Evolutionary conservation across 179 eudicot genomes (phyloP), one percentile per base, ranked within the genome.

Genomic region (Beta macrorhiza): DNA sequence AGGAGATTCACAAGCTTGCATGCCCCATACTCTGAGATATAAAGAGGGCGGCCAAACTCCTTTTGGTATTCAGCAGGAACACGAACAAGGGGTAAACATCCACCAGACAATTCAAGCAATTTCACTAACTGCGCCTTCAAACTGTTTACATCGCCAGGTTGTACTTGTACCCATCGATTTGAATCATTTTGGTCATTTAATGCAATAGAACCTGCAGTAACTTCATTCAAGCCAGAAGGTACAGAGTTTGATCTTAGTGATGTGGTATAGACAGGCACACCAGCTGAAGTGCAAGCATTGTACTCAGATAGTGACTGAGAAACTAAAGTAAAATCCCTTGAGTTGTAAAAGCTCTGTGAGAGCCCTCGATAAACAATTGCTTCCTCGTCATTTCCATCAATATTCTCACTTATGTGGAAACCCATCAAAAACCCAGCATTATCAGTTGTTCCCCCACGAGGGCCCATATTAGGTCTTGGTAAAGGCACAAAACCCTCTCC

Each of bases 401-500:
- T 75, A 57, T 74, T 90, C 51, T 89, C 93, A 79, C 71, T 84
- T 44, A 83, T 75, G 47, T 86, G 87, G 80, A 85, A 88, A 17
- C 90, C 92, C 85, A 81, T 85, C 29, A 87, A 55, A 86, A 80
- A 82, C 37, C 90, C 92, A 20, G 88, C 59, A 80, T 78, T 44
- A 63, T 95, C 94, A 56, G 80, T 29, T 49, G 82, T 82, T 79
- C 84, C 86, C 55, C 81, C 82, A 47, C 87, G 83, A 67, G 86
- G 78, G 57, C 87, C 89, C 62, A 77, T 47, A 13, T 80, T 58
- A 64, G 83, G 76, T 83, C 80, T 88, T 53, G 87, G 45, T 1
- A 83, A 84, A 16, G 97, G 97, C 51, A 93, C 86, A 87, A 92
- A 92, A 59, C 97, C 98, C 85, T 94, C 97, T 44, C 99, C 99